phyloP scores from a whole-genome alignment of 176 grass and related monocot species.

The Oryza longistaminata region DNA sequence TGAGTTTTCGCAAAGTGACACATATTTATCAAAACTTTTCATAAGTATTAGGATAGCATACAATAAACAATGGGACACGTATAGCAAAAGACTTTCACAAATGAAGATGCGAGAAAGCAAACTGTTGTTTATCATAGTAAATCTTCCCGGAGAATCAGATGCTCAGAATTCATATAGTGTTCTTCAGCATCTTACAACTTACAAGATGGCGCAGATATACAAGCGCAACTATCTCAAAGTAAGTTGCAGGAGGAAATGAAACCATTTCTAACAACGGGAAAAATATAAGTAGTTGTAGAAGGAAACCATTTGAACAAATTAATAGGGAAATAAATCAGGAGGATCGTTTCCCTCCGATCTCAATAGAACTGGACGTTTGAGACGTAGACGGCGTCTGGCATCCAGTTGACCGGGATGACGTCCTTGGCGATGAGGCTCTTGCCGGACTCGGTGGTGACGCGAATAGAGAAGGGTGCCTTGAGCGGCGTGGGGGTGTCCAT shows the following conservation, averaged over 20 bases:
- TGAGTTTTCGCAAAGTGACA: too few species aligned
- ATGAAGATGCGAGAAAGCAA: too few species aligned
- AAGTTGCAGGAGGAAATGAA: background rate
- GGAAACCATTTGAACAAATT: background rate
- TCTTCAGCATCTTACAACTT: background rate
- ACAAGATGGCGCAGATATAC: background rate
- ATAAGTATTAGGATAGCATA: too few species aligned
- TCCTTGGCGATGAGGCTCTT: constrained; percentile 49
- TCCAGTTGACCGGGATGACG: constrained; percentile 60
- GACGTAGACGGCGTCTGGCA: constrained; percentile 34
- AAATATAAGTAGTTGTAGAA: too few species aligned
- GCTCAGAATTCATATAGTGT: background rate
- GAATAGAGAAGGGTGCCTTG: constrained; percentile 62
- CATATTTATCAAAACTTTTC: too few species aligned
- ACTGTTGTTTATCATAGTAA: background rate
- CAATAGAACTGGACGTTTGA: constrained; percentile 60
- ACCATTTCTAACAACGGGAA: too few species aligned
- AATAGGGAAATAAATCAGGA: too few species aligned
- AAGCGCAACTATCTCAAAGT: background rate
- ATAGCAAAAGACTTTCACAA: too few species aligned
- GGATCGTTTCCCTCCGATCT: too few species aligned
- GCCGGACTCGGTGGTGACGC: constrained; percentile 67
- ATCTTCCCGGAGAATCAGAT: background rate
- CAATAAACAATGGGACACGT: too few species aligned
- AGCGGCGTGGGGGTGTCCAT: constrained; percentile 37